Evolutionary conservation across 163 green algal genomes (phyloP), one percentile per base, ranked within the genome.

Genomic region (Prototheca cutis): DNA sequence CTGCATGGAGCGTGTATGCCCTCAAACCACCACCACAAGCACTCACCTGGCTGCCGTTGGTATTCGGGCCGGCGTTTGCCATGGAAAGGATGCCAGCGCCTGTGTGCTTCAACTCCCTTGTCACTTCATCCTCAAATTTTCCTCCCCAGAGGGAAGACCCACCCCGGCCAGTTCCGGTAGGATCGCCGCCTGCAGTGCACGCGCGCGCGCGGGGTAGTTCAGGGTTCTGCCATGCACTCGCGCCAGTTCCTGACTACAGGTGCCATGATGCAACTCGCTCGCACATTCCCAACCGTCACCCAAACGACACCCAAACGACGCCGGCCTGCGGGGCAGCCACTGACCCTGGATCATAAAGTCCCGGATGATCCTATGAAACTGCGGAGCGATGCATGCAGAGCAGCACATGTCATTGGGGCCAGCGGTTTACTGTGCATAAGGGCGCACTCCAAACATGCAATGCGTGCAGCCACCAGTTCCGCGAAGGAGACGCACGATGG

Each of bases 61-160:
- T 95, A 71, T 95, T 84, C 5, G 80, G 81, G 7, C 90, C 90
- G 5, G 78, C 61, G 66, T 96, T 97, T 24, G 90, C 90, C 78
- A 85, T 83, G 29, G 53, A 73, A 25, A 83, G 63, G 10, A 83
- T 66, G 15, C 78, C 75, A 31, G 78, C 75, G 29, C 68, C 78
- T 40, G 78, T 85, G 52, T 85, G 78, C 56, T 82, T 74, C 33
- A 85, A 58, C 18, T 71, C 71, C 25, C 32, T 53, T 3, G 71
- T 63, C 21, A 85, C 69, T 51, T 85, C 78, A 47, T 79, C 78
- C 58, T 82, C 73, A 65, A 85, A 85, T 34, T 76, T 80, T 6
- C 61, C 61, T 27, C 57, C 64, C 42, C 85, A 98, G 40, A 95
- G 91, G 51, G 79, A 91, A 51, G 86, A 73, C 6, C 89, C 89